These are phyloP conservation scores for Karstenula rhodostoma DNA, from an alignment of 2,329 filamentous ascomycete species.

Conservation along the genomic window DNA sequence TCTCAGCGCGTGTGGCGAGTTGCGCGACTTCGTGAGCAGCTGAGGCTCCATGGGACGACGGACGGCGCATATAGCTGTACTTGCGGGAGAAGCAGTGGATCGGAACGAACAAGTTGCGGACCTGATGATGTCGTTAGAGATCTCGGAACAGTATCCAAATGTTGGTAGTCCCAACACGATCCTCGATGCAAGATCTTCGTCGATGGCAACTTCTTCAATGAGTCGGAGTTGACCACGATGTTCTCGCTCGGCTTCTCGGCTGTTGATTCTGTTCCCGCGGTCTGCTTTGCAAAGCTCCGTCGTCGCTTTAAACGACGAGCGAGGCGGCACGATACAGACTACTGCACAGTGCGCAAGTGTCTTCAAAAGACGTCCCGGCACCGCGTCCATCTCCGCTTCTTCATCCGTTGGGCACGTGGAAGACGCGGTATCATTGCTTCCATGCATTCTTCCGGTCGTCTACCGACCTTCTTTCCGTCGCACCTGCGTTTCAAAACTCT, in stretches of 20 bases:
- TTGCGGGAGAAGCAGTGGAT: background rate
- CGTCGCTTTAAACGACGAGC: background rate
- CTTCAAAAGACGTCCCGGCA: background rate
- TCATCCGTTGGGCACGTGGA: background rate
- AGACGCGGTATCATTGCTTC: background rate
- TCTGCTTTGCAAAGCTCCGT: background rate
- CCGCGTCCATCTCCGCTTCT: background rate
- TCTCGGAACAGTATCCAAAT: no score
- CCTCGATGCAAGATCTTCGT: no score
- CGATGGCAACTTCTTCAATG: no score
- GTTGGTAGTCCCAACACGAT: no score
- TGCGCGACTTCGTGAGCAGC: background rate
- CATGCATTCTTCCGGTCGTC: constrained; percentile 20
- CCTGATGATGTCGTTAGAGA: background rate
- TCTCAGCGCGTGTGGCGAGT: background rate
- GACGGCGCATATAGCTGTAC: background rate
- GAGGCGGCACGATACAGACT: background rate
- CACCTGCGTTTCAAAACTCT: constrained; percentile 18
- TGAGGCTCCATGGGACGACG: background rate
- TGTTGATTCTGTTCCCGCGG: no score
- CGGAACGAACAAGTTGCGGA: background rate
- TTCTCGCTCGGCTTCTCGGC: no score
- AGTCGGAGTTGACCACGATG: no score
- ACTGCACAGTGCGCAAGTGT: background rate
- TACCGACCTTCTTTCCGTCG: constrained; percentile 15